phyloP scores from a whole-genome alignment of 2,329 filamentous ascomycete species.

The Cercospora zeae-maydis region DNA sequence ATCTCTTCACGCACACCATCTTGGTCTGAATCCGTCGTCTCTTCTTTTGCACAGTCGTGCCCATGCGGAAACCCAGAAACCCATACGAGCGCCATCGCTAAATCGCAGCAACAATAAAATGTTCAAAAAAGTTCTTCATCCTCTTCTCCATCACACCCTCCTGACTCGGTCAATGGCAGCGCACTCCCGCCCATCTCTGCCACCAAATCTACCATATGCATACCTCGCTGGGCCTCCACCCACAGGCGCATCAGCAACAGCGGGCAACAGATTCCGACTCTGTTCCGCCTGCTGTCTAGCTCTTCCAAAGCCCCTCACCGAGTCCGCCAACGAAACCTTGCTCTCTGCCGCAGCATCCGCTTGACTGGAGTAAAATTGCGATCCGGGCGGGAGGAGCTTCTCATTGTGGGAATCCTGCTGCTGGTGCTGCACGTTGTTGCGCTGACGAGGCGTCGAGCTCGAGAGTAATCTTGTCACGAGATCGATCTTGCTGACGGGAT shows the following conservation, averaged over 20 bases:
- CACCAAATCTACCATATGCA: constrained; percentile 56
- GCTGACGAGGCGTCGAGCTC: constrained; percentile 47
- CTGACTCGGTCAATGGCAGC: constrained; percentile 56
- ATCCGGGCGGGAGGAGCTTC: constrained; percentile 8
- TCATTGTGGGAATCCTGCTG: constrained; percentile 10
- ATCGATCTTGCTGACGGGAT: constrained; percentile 63
- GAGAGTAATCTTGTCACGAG: constrained; percentile 66
- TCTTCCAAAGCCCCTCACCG: constrained; percentile 34
- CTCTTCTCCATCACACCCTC: neutral
- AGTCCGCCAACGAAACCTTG: constrained; percentile 33
- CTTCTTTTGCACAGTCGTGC: neutral
- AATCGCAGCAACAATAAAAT: neutral
- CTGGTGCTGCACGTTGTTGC: constrained; percentile 31
- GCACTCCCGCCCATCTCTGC: constrained; percentile 58
- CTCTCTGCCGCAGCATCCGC: constrained; percentile 21
- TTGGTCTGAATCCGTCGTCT: neutral
- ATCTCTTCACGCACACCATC: neutral
- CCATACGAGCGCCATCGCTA: neutral
- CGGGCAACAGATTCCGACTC: neutral
- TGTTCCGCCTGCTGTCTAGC: constrained; percentile 22
- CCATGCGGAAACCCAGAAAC: neutral
- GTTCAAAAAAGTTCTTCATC: neutral
- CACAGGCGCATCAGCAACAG: neutral
- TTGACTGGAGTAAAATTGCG: neutral
- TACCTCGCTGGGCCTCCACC: constrained; percentile 40